Evolutionary conservation across 1,139 yeast genomes (phyloP).

Genomic region (Blastobotrys proliferans): DNA sequence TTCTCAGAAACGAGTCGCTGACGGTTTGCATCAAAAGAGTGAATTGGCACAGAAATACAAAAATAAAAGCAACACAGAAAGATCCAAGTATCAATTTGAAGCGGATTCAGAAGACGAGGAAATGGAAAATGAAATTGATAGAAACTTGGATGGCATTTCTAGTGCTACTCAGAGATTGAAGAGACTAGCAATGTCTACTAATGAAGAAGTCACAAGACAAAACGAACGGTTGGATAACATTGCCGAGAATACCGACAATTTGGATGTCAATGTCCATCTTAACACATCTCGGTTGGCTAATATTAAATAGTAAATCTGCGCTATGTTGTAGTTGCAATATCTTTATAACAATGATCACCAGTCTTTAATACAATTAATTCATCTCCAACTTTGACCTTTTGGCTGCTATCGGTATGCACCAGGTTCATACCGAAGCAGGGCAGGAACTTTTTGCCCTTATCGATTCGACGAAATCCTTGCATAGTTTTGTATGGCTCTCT

Average conservation of each 20-base stretch:
- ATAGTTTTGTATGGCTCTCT: conserved; percentile 36
- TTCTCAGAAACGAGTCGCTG: conserved; percentile 48
- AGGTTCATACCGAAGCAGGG: conserved; percentile 41
- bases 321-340: background rate
- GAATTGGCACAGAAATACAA: conserved; percentile 36
- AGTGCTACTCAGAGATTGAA: conserved; percentile 48
- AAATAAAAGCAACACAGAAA: conserved; percentile 31
- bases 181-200: conserved; percentile 48
- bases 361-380: conserved; percentile 24
- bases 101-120: conserved; percentile 60
- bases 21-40: conserved; percentile 36
- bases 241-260: conserved; percentile 49
- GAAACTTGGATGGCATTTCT: conserved; percentile 48
- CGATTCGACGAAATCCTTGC: conserved; percentile 38
- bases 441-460: conserved; percentile 32
- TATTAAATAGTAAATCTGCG: conserved; percentile 28
- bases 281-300: conserved; percentile 42
- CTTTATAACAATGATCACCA: conserved; percentile 22
- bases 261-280: conserved; percentile 51
- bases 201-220: conserved; percentile 50
- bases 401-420: conserved; percentile 30
- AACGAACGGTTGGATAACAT: conserved; percentile 50
- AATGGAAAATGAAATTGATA: conserved; percentile 54
- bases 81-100: conserved; percentile 52
- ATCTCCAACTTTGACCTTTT: conserved; percentile 33